Evolutionary conservation across 495 filamentous ascomycete genomes (phyloP).

Genomic region (Jackrogersella minutella): DNA sequence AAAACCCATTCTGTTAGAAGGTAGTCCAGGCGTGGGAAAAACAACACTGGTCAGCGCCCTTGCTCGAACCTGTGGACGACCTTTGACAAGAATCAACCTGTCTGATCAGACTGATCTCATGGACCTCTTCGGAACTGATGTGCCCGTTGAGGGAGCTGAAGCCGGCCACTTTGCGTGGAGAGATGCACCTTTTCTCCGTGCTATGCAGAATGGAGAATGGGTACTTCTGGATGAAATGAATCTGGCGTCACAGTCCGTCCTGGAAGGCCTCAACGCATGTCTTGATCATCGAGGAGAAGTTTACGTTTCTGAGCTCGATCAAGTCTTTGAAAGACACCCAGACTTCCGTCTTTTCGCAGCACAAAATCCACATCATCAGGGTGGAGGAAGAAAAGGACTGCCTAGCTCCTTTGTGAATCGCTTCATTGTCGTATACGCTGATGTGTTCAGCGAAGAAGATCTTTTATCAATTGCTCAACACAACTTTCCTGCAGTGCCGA

Average conservation of each 20-base stretch:
- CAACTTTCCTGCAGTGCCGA: slow-evolving; percentile 70
- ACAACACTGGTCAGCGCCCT: slow-evolving; percentile 90
- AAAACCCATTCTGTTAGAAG: slow-evolving; percentile 93
- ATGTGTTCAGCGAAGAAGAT: slow-evolving; percentile 83
- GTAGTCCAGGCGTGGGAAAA: slow-evolving; percentile 96
- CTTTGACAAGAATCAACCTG: slow-evolving; percentile 91
- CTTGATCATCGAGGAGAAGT: slow-evolving; percentile 96
- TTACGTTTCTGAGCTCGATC: slow-evolving; percentile 93
- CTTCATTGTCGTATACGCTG: slow-evolving; percentile 96
- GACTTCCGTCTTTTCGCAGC: slow-evolving; percentile 93
- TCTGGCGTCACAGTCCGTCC: slow-evolving; percentile 92
- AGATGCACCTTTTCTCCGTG: slow-evolving; percentile 92
- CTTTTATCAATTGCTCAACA: slow-evolving; percentile 80
- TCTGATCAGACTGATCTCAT: slow-evolving; percentile 98
- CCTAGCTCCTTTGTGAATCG: slow-evolving; percentile 97
- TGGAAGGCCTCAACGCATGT: slow-evolving; percentile 97
- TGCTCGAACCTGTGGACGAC: slow-evolving; percentile 76
- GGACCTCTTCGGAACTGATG: slow-evolving; percentile 97
- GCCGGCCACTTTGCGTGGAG: slow-evolving; percentile 92
- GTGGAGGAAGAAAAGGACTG: slow-evolving; percentile 93
- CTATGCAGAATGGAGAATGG: slow-evolving; percentile 97
- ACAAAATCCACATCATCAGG: slow-evolving; percentile 97
- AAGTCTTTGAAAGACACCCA: slow-evolving; percentile 87
- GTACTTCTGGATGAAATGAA: slow-evolving; percentile 99
- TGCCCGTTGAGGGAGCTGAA: slow-evolving; percentile 87